Evolutionary conservation across 345 rosid species (phyloP).

Genomic region (Dovyalis caffra): DNA sequence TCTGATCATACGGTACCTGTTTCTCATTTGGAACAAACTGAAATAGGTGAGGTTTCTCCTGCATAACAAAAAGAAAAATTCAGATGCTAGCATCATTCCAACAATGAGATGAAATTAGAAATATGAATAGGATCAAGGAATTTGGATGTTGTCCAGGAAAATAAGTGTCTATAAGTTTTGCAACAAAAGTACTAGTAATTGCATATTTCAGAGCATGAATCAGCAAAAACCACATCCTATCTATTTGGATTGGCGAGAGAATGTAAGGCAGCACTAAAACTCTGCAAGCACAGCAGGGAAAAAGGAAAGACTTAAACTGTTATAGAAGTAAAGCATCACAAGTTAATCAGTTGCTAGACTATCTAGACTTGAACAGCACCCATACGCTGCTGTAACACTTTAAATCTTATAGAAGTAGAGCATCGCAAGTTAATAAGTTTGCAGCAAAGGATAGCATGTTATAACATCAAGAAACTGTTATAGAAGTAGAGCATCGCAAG

Average conservation of each 20-base stretch:
- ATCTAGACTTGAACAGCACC: not conserved
- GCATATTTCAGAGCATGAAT: not conserved
- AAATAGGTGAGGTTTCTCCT: constrained; percentile 90
- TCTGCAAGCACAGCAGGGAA: not conserved
- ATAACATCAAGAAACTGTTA: not conserved
- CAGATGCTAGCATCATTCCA: not conserved
- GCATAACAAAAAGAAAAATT: constrained; percentile 23
- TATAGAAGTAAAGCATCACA: not conserved
- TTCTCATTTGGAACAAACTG: constrained; percentile 96
- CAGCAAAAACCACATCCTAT: not conserved
- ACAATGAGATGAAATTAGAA: not conserved
- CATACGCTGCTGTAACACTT: not conserved
- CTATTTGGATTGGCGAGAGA: not conserved
- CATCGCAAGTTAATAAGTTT: not conserved
- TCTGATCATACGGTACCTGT: constrained; percentile 48
- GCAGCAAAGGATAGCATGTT: not conserved
- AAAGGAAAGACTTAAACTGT: not conserved
- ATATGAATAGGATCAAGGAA: not conserved
- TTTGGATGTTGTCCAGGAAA: not conserved
- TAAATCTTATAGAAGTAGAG: not conserved
- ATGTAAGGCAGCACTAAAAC: not conserved
- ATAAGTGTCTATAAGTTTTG: not conserved
- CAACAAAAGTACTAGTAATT: not conserved
- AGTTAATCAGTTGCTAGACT: not conserved
- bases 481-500: too few relatives aligned